phyloP scores from a whole-genome alignment of 208 protist genomes.

The Hexamita inflata region DNA sequence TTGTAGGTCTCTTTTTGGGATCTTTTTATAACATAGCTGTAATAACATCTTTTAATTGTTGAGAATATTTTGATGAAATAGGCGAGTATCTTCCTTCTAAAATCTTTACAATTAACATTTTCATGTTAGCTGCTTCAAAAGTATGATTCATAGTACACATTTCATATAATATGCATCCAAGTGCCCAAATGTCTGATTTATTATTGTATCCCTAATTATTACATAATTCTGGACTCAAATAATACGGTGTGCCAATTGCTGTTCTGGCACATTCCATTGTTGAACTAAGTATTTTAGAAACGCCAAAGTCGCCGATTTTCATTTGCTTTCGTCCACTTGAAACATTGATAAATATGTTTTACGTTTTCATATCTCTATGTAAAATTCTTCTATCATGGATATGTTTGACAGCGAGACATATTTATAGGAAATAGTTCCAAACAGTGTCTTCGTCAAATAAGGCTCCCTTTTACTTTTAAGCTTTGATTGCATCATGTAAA shows the following conservation, averaged over 20 bases:
- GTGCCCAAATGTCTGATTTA: conserved; percentile 39
- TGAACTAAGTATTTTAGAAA: conserved; percentile 34
- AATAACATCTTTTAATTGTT: conserved; percentile 40
- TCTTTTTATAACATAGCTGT: conserved; percentile 42
- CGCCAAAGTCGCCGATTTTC: conserved; percentile 40
- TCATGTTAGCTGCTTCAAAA: conserved; percentile 73
- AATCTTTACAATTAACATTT: conserved; percentile 72
- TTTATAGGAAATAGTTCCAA: conserved; percentile 48
- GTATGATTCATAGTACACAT: conserved; percentile 58
- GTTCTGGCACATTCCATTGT: conserved; percentile 37
- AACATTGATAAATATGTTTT: conserved; percentile 50
- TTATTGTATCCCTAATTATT: conserved; percentile 68
- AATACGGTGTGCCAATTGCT: conserved; percentile 57
- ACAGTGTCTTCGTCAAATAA: conserved; percentile 46
- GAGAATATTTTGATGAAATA: conserved; percentile 59
- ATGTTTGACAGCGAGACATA: conserved; percentile 51
- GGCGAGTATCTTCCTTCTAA: conserved; percentile 60
- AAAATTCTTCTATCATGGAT: conserved; percentile 53
- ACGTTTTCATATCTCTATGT: conserved; percentile 54
- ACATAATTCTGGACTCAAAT: conserved; percentile 74
- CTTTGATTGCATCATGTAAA: conserved; percentile 9
- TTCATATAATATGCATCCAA: conserved; percentile 38
- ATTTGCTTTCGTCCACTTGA: conserved; percentile 29
- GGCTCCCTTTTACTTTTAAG: not conserved
- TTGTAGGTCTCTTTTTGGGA: conserved; percentile 43